Evolutionary conservation across 805 yeast species (phyloP).

Genomic region (Wickerhamomyces chaumierensis): DNA sequence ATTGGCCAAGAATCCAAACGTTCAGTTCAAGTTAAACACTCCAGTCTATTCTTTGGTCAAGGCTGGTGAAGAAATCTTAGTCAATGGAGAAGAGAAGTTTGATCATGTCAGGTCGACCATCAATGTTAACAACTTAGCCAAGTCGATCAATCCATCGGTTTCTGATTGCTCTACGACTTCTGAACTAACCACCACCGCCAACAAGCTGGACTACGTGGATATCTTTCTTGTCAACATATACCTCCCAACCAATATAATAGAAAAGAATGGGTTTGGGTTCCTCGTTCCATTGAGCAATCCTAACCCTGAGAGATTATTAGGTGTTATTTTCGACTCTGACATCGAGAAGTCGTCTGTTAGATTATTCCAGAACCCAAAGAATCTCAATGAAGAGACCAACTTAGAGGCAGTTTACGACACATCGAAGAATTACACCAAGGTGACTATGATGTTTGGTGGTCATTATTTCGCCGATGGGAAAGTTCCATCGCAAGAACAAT

Average conservation of each 20-base stretch:
- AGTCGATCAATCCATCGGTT: constrained; percentile 15
- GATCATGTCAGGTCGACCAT: constrained; percentile 56
- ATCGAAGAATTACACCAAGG: constrained; percentile 39
- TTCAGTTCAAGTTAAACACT: constrained; percentile 24
- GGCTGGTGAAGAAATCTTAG: neutral
- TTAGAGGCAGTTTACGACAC: neutral
- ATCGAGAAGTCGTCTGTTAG: constrained; percentile 46
- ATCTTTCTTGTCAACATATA: constrained; percentile 64
- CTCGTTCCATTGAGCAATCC: constrained; percentile 49
- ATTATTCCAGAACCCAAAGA: constrained; percentile 13
- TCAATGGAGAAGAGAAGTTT: constrained; percentile 15
- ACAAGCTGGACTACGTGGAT: constrained; percentile 18
- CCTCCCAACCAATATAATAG: constrained; percentile 34
- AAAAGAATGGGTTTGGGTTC: constrained; percentile 72
- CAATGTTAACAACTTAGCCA: constrained; percentile 29
- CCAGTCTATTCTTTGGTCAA: constrained; percentile 10
- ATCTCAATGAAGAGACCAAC: constrained; percentile 4
- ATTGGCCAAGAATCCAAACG: constrained; percentile 28
- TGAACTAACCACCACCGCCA: constrained; percentile 9
- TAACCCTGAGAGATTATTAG: constrained; percentile 53
- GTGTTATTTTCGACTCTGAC: constrained; percentile 86
- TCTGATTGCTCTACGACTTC: constrained; percentile 1
- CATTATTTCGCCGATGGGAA: constrained; percentile 30
- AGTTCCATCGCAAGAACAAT: constrained; percentile 17
- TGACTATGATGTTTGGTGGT: constrained; percentile 91